Base-by-base conservation (phyloP, 2,329 filamentous ascomycete species). In the Sarocladium strictum region DNA sequence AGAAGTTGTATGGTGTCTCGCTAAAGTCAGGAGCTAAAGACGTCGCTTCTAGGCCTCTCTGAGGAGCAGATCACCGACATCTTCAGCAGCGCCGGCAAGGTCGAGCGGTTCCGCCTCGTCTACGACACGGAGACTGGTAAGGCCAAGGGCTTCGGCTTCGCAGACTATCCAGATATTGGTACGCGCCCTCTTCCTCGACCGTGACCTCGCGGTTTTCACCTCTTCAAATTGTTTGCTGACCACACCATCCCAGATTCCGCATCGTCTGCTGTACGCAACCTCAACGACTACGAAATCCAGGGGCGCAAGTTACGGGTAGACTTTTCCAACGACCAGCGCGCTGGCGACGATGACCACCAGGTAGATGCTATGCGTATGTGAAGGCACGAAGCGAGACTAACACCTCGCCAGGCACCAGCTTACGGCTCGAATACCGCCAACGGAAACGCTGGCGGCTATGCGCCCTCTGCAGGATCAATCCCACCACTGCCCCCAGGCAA, bases 51-150 rank as follows among this genome's bases (percentile, higher is more conserved):
- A 96, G 92, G 93, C 59, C 85, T 97, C 60, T 96, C 91, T 27
- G 94, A 99, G 73, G 92, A 97, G 69, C 89, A 96, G 69, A 96
- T 99, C 64, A 87, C 87, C 67, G 90, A 97, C 63, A 96, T 96
- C 58, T 95, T 97, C 70, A 89, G 86, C 67, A 87, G 88, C 60
- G 91, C 89, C 53, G 94, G 94, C 56, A 89, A 92, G 60, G 93
- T 97, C 1, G 79, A 95, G 56, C 93, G 89, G 68, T 97, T 97
- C 69, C 85, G 93, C 53, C 80, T 97, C 50, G 93, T 97, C 60
- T 95, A 96, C 72, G 95, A 97, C 74, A 88, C 91, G 53, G 93
- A 97, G 65, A 97, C 92, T 2, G 92, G 93, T 40, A 85, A 90
- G 55, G 92, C 94, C 1, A 97, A 97, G 71, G 94, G 94, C 17